Evolutionary conservation across 208 protist genomes (phyloP), one percentile per base, ranked within the genome.

Genomic region (Wallacemonas sp.): DNA sequence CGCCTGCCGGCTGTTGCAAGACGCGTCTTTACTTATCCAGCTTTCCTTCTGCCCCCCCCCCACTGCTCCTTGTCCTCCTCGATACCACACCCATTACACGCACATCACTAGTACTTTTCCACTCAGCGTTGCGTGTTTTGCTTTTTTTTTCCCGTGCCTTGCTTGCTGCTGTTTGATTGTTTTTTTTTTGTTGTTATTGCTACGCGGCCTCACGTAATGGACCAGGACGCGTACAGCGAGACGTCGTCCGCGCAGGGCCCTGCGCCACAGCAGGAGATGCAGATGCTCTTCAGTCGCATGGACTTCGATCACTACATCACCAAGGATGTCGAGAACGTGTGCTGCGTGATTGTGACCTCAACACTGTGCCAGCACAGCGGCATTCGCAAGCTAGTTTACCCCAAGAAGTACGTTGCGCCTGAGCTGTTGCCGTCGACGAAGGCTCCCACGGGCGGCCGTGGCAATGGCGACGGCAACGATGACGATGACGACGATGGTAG

Each of bases 261-360:
- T 3, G 39, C 67, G 26, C 68, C 79, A 2, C 76, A 85, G 60
- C 76, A 87, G 48, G 72, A 80, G 34, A 75, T 94, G 26, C 72
- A 70, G 19, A 82, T 82, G 70, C 30, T 94, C 39, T 76, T 85
- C 54, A 89, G 79, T 39, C 29, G 48, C n/a, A 73, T 83, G 29
- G 85, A 95, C 43, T 95, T 95, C 71, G 55, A 88, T 9, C 33
- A 75, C 1, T 70, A 77, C 30, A 79, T 95, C 1, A 27, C 27
- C 23, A 72, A 81, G 33, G 89, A 95, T 44, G 27, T 54, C 19
- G 79, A 82, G 34, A 88, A 83, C 54, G 61, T 95, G 23, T 92
- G 85, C 74, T 87, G 77, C 32, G 54, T 95, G 11, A 65, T 95
- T 26, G 78, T 95, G 0, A 92, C 83, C 6, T 90, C 81, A n/a